A percentile compares a stretch with the other conserved stretches of the same genome.
phyloP scores from a whole-genome alignment of 2,329 filamentous ascomycete species.

The Aciculosporium take region DNA sequence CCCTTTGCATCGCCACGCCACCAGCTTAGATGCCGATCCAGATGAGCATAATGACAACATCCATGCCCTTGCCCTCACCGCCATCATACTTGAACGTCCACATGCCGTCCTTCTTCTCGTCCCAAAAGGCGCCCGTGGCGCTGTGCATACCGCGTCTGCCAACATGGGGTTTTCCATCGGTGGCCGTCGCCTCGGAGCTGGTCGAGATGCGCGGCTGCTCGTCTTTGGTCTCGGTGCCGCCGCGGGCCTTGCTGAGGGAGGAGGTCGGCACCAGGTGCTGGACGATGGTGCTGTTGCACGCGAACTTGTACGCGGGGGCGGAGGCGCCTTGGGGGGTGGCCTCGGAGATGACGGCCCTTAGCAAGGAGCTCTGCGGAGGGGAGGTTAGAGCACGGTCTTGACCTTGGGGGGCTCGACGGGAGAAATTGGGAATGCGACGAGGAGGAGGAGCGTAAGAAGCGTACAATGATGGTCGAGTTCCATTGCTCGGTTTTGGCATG shows the following conservation, averaged over 20 bases:
- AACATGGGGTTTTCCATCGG: slow-evolving; percentile 54
- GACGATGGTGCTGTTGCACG: slow-evolving; percentile 95
- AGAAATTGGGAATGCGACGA: no score
- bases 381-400: slow-evolving; percentile 1
- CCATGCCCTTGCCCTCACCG: slow-evolving; percentile 50
- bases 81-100: slow-evolving; percentile 78
- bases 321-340: slow-evolving; percentile 43
- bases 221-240: slow-evolving; percentile 31
- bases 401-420: no score
- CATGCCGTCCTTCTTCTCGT: slow-evolving; percentile 80
- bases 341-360: slow-evolving; percentile 65
- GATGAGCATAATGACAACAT: slow-evolving; percentile 59
- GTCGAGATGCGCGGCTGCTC: slow-evolving; percentile 41
- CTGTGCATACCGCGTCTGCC: slow-evolving; percentile 85
- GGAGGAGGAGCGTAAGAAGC: slow-evolving; percentile 19
- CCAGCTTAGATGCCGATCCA: slow-evolving; percentile 54
- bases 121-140: slow-evolving; percentile 76
- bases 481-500: slow-evolving; percentile 73
- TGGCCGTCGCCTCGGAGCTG: slow-evolving; percentile 39
- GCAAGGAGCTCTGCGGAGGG: slow-evolving; percentile 50
- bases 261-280: slow-evolving; percentile 70
- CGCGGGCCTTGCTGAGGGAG: slow-evolving; percentile 44
- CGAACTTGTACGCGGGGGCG: slow-evolving; percentile 71
- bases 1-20: not conserved
- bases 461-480: slow-evolving; percentile 88